Percentiles rank a stretch among this genome's conserved stretches.
Evolutionary conservation across 257 asterid species (phyloP).

Genomic region (Ligustrum vulgare): DNA sequence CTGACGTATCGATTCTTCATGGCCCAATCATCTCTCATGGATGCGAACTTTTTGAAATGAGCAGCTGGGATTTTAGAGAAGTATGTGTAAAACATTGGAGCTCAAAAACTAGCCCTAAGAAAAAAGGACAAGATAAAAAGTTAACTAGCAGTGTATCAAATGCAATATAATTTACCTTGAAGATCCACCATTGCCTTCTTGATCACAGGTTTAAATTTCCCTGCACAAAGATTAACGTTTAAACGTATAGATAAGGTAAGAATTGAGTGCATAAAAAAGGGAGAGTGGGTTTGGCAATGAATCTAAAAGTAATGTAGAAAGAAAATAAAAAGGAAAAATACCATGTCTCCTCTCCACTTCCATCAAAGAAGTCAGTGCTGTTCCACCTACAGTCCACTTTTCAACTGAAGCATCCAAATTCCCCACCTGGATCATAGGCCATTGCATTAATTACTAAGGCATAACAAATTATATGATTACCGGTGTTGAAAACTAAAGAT

Average conservation of each 20-base stretch:
- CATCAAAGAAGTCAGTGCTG: slow-evolving; percentile 91
- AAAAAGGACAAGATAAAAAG: not conserved
- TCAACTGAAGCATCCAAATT: slow-evolving; percentile 93
- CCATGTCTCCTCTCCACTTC: slow-evolving; percentile 99
- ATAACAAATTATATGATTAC: not conserved
- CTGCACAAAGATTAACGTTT: slow-evolving; percentile 35
- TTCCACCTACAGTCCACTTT: slow-evolving; percentile 97
- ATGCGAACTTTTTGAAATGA: slow-evolving; percentile 78
- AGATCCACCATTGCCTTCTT: slow-evolving; percentile 99
- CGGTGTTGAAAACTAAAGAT: not conserved
- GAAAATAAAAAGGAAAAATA: slow-evolving; percentile 20
- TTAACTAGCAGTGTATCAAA: not conserved
- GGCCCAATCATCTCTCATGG: slow-evolving; percentile 85
- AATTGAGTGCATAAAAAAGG: not conserved
- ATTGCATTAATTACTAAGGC: not conserved
- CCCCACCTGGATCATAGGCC: slow-evolving; percentile 59
- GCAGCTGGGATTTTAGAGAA: slow-evolving; percentile 49
- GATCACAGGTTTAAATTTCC: slow-evolving; percentile 98
- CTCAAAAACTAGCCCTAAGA: not conserved
- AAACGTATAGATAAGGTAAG: not conserved
- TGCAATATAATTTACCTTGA: slow-evolving; percentile 47
- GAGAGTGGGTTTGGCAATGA: not conserved
- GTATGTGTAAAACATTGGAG: not conserved
- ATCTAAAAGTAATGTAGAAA: not conserved
- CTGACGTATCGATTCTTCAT: slow-evolving; percentile 58